Base-by-base conservation (phyloP, 495 filamentous ascomycete species). In the Glutinoglossum americanum region DNA sequence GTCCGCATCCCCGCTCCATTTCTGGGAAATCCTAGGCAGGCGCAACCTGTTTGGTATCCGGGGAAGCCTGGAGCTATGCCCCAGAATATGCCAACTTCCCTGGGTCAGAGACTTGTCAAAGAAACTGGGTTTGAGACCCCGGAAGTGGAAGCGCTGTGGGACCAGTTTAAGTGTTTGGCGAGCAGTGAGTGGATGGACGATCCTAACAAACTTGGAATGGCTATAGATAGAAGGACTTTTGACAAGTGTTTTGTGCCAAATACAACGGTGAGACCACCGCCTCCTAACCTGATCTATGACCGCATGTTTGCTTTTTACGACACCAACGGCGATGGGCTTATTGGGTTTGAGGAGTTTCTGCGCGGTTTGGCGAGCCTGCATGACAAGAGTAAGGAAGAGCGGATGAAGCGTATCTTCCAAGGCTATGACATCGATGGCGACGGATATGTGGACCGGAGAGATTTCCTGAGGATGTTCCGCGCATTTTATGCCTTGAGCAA, bases 221-320 rank as follows among this genome's bases (percentile, higher is more conserved):
- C 89, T 10, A 94, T 99, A 70, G 87, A 94, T 60, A 80, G 86
- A 32, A 82, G 82, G 64, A 92, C 86, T 0, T 97, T 98, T 69
- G 84, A 94, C 64, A 81, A 84, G 57, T 92, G 87, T 61, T 83
- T 98, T 58, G 78, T 92, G 1, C 90, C 89, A 0, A 84, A 84
- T 39, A 83, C 80, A 3, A 81, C 84, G n/a, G 76, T 78, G 59
- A 75, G 82, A 32, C 82, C 84, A 15, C 79, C 83, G 10, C 76
- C 84, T 5, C 87, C 90, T 5, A 95, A 90, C 67, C 74, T 95
- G 2, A 84, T 97, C 47, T 89, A 94, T 63, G 89, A 97, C 70
- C 83, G 92, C 57, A 85, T 94, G 77, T 99, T 99, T 70, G 79
- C 84, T 33, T 96, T 95, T 67, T 99, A 94, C 67, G 93, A 97